Evolutionary conservation across 257 asterid species (phyloP), one percentile per base, ranked within the genome.

Genomic region (Solanum tarapatanum): DNA sequence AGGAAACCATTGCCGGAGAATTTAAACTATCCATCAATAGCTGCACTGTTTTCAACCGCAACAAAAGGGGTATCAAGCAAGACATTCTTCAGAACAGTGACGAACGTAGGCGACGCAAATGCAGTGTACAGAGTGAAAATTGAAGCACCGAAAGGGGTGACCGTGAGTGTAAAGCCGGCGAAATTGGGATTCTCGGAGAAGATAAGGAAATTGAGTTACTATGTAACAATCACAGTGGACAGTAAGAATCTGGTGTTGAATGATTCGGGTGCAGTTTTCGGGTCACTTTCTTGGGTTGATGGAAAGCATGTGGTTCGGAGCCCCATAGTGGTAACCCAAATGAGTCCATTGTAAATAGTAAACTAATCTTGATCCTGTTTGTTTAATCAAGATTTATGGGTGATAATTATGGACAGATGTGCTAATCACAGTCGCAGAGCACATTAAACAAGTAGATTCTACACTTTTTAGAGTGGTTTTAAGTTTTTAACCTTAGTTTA

Each of bases 271-370:
- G 98, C 98, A 11, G 94, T 91, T 11, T 96, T 92, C 41, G 99
- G 99, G 23, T 94, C 98, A 28, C 92, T 97, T 43, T 90, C 95
- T 37, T 97, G 99, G 99, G 83, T 32, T 74, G 99, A 96, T 64
- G 99, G 99, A 89, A 94, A 93, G 89, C 99, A 93, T 62, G 94
- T 91, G 60, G 99, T 97, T 70, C 92, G 98, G 88, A 95, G 98
- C 94, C 95, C 98, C 86, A 92, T 97, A 36, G 95, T 96, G 79
- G 96, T 97, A 11, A 91, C 98, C 55, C 95, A 94, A 87, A 87
- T 95, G 3, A 94, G 92, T n/a, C 97, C 98, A 11, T 90, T 95
- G 98, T 97, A 92, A 90, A 77, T 85, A 48, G 85, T 82, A 82
- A 84, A 32, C 33, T 39, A 88, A 82, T 83, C 41, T 41, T 23